Percentiles rank a stretch among this genome's conserved stretches.
phyloP scores from a whole-genome alignment of 2,329 filamentous ascomycete genomes.

The Emmonsiellopsis sp. region DNA sequence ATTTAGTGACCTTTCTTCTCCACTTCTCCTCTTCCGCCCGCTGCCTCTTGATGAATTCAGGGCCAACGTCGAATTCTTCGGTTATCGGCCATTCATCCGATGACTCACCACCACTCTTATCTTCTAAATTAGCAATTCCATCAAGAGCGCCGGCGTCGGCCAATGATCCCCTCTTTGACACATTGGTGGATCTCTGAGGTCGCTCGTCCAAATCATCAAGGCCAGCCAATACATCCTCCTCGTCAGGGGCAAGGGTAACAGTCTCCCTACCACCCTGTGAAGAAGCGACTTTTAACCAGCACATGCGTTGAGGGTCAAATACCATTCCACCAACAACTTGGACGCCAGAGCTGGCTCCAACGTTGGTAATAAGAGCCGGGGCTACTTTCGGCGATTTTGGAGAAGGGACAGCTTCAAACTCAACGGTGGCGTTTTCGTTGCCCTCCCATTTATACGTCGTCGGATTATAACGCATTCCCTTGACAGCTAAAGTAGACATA shows the following conservation, averaged over 20 bases:
- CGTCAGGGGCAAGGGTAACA: slow-evolving; percentile 55
- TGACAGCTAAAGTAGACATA: slow-evolving; percentile 52
- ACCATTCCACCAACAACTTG: slow-evolving; percentile 98
- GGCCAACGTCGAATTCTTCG: slow-evolving; percentile 95
- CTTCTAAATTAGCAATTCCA: slow-evolving; percentile 25
- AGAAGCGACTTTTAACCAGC: slow-evolving; percentile 75
- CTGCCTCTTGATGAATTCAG: slow-evolving; percentile 83
- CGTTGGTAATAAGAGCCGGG: slow-evolving; percentile 77
- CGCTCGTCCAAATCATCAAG: slow-evolving; percentile 84
- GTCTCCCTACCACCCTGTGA: slow-evolving; percentile 27
- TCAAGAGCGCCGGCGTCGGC: slow-evolving; percentile 18
- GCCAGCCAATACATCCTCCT: slow-evolving; percentile 89
- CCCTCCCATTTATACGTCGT: slow-evolving; percentile 85
- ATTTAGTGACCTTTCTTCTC: slow-evolving; percentile 78
- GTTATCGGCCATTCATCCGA: slow-evolving; percentile 75
- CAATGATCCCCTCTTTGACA: slow-evolving; percentile 1
- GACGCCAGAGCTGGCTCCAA: slow-evolving; percentile 73
- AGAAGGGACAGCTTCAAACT: slow-evolving; percentile 59
- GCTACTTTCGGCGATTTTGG: slow-evolving; percentile 36
- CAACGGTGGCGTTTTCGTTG: slow-evolving; percentile 75
- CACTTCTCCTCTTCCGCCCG: slow-evolving; percentile 87
- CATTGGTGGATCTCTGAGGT: slow-evolving; percentile 14
- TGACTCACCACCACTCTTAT: slow-evolving; percentile 35
- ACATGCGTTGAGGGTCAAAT: slow-evolving; percentile 95
- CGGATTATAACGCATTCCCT: slow-evolving; percentile 95